Base-by-base conservation (phyloP, 116 monocot genomes). In the Trichopus zeylanicus region DNA sequence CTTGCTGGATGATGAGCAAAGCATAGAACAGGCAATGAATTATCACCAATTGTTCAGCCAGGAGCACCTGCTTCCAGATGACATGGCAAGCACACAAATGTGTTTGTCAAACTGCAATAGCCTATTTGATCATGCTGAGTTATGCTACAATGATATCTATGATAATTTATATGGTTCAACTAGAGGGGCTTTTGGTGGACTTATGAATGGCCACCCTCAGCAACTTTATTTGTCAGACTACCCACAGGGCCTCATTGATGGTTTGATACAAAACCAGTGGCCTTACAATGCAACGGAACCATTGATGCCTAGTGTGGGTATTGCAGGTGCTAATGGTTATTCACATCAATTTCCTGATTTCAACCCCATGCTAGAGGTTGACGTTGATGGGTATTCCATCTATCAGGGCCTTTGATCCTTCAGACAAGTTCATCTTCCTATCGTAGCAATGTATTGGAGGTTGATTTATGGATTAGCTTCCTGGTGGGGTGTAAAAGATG, bases 1-100 rank as follows among this genome's bases (percentile, higher is more conserved):
- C 34, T 70, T 97, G 81, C 77, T 97, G 52, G 78, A 97, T 25
- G 97, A 97, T 64, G 91, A 80, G 11, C 77, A 71, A 35, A 64
- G 48, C 51, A 55, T 61, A 4, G 72, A 60, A 8, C 58, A 21
- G 29, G 48, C 16, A 47, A 29, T 35, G 16, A 49, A 66, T 24
- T 59, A 66, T 7, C 67, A 60, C 0, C 61, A 49, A 37, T 33
- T 35, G 20, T 60, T 74, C 52, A 73, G 51, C 46, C 69, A 67
- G 26, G 82, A 82, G 25, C 84, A 73, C 54, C 67, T 85, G 23
- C 75, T 82, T 38, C 67, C 77, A 1, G 54, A 57, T 13, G 58
- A 60, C 35, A 18, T 57, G 1, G 20, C 71, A 30, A 53, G 31
- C 5, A 11, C 59, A 9, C 70, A 67, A 31, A 5, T 56, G 7